Percentiles rank a stretch among this genome's conserved stretches.
Conservation (phyloP, 176 grass and related monocot genomes). For the Puccinellia tenuiflora region DNA sequence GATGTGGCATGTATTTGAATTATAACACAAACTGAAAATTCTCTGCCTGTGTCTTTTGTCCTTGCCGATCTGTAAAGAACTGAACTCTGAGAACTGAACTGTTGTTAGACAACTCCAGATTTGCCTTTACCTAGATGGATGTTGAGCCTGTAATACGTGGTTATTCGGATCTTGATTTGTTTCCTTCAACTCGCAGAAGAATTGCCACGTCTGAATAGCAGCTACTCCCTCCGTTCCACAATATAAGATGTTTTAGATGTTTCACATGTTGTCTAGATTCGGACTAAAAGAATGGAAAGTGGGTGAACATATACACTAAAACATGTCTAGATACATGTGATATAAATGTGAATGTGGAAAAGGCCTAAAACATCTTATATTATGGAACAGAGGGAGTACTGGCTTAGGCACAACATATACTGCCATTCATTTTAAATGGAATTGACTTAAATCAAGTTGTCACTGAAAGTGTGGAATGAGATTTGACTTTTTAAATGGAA, state of each 20-base stretch:
- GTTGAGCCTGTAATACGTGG: background rate
- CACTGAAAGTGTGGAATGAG: background rate
- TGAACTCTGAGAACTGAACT: background rate
- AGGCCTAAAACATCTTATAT: too few relatives aligned
- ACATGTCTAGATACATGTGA: too few relatives aligned
- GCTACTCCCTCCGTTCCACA: too few relatives aligned
- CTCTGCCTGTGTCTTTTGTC: background rate
- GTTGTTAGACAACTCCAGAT: background rate
- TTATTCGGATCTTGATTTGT: background rate
- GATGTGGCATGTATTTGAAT: background rate
- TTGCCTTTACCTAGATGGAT: background rate
- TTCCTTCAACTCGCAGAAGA: background rate
- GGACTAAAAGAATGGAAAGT: too few relatives aligned
- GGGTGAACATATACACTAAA: too few relatives aligned
- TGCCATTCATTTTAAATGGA: background rate
- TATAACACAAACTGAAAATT: background rate
- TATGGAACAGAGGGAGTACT: too few relatives aligned
- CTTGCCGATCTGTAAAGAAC: background rate
- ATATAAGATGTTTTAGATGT: too few relatives aligned
- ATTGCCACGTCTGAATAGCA: background rate
- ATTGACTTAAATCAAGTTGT: background rate
- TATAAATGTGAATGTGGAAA: too few relatives aligned
- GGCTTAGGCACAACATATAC: background rate
- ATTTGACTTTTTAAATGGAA: too few relatives aligned
- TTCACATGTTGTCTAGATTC: too few relatives aligned